Evolutionary conservation across 2,329 filamentous ascomycete species (phyloP).

Genomic region (Chrysoporthe deuterocubensis): DNA sequence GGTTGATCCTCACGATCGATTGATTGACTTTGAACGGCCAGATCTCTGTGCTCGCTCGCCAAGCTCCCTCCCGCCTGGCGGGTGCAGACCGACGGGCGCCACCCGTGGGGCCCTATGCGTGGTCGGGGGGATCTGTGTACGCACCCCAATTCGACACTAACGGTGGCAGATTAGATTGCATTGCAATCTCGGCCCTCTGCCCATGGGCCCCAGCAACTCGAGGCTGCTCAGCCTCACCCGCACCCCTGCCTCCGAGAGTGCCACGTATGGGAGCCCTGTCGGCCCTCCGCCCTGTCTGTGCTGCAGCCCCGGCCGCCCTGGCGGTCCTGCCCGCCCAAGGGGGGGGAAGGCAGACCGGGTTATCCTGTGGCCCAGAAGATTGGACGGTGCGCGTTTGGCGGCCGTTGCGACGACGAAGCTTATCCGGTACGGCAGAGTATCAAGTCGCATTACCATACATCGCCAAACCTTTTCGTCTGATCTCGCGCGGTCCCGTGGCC

Average conservation of each 20-base stretch:
- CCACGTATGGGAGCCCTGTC: neutral
- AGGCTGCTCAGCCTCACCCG: constrained; percentile 18
- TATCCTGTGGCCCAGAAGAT: neutral
- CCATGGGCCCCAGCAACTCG: constrained; percentile 3
- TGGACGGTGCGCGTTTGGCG: neutral
- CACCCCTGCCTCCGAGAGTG: neutral
- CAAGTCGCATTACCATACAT: neutral
- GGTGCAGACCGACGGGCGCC: neutral
- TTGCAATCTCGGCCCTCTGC: constrained; percentile 23
- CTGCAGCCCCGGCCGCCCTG: neutral
- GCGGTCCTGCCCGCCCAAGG: neutral
- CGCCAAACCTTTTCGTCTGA: neutral
- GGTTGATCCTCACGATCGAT: neutral
- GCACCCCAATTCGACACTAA: neutral
- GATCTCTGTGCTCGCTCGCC: constrained; percentile 2
- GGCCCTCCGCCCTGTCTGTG: neutral
- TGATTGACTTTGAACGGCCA: neutral
- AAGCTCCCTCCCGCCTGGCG: constrained; percentile 1
- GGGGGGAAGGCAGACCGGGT: too few species aligned
- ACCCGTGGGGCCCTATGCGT: neutral
- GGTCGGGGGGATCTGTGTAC: too few species aligned
- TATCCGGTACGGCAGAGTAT: constrained; percentile 8
- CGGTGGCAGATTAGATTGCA: constrained; percentile 3
- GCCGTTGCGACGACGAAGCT: neutral
- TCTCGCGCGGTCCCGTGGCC: neutral